Evolutionary conservation across 805 yeast genomes (phyloP).

Genomic region (Candida arabinofermentans): DNA sequence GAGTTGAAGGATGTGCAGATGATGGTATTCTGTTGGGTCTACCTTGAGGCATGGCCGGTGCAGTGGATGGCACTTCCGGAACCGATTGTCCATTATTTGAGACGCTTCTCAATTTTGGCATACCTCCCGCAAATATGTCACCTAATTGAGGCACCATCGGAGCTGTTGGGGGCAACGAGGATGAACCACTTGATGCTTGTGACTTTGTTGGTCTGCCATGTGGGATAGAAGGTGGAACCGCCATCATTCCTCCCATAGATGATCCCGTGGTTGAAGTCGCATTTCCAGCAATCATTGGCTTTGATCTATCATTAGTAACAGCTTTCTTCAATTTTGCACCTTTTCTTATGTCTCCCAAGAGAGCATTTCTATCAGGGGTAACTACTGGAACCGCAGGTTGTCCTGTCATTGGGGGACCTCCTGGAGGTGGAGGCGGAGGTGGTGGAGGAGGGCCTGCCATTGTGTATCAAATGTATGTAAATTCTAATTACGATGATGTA

Average conservation of each 20-base stretch:
- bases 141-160: slow-evolving; percentile 51
- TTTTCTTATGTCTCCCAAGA: slow-evolving; percentile 80
- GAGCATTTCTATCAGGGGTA: slow-evolving; percentile 43
- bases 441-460: slow-evolving; percentile 57
- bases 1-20: slow-evolving; percentile 12
- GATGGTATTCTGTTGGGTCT: slow-evolving; percentile 2
- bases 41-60: slow-evolving; percentile 6
- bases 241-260: slow-evolving; percentile 9
- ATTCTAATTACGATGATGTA: not conserved
- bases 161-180: slow-evolving; percentile 25
- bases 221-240: slow-evolving; percentile 27
- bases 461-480: not conserved
- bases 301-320: slow-evolving; percentile 62
- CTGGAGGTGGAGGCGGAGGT: slow-evolving; percentile 48
- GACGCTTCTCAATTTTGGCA: slow-evolving; percentile 61
- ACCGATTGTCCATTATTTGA: slow-evolving; percentile 13
- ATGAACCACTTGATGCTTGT: not conserved
- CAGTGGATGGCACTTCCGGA: slow-evolving; percentile 11
- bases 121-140: slow-evolving; percentile 72
- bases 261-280: slow-evolving; percentile 13
- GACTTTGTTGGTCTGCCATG: slow-evolving; percentile 17
- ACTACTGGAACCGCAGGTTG: slow-evolving; percentile 26
- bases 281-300: slow-evolving; percentile 46
- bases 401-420: slow-evolving; percentile 32
- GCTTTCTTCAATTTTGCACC: slow-evolving; percentile 61